Evolutionary conservation across 805 yeast genomes (phyloP).

Genomic region (Candida montana): DNA sequence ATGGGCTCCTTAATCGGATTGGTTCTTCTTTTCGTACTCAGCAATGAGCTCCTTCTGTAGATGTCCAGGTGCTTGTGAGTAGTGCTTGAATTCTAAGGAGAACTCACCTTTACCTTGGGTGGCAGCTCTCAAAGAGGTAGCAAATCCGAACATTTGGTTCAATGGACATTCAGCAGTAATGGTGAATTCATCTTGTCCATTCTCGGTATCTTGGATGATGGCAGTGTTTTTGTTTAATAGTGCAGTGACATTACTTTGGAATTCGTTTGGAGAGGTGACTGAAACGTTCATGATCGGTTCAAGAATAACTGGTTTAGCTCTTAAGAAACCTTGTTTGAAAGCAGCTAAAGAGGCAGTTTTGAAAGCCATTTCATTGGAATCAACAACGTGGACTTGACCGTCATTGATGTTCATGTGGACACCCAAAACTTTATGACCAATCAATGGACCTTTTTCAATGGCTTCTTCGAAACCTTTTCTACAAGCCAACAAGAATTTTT

Average conservation of each 20-base stretch:
- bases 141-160: constrained; percentile 94
- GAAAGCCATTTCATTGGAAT: constrained; percentile 93
- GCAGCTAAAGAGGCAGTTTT: constrained; percentile 90
- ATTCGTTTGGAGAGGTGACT: constrained; percentile 91
- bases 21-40: constrained; percentile 58
- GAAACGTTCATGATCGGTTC: constrained; percentile 96
- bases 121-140: constrained; percentile 89
- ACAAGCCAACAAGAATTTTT: constrained; percentile 90
- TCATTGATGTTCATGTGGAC: constrained; percentile 91
- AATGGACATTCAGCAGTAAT: constrained; percentile 94
- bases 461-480: constrained; percentile 93
- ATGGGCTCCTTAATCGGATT: constrained; percentile 4
- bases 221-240: constrained; percentile 89
- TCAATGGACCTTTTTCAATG: constrained; percentile 91
- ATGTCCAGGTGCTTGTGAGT: constrained; percentile 86
- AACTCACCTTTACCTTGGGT: constrained; percentile 99
- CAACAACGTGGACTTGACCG: constrained; percentile 97
- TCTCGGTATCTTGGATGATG: constrained; percentile 88
- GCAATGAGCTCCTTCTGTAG: constrained; percentile 87
- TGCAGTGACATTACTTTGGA: constrained; percentile 91
- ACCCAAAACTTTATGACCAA: constrained; percentile 92
- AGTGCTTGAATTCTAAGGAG: constrained; percentile 88
- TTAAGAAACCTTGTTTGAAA: constrained; percentile 83
- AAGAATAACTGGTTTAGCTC: constrained; percentile 78
- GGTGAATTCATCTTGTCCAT: constrained; percentile 90